Conservation (phyloP, 305 asterid genomes). For the Rubia occidens region DNA sequence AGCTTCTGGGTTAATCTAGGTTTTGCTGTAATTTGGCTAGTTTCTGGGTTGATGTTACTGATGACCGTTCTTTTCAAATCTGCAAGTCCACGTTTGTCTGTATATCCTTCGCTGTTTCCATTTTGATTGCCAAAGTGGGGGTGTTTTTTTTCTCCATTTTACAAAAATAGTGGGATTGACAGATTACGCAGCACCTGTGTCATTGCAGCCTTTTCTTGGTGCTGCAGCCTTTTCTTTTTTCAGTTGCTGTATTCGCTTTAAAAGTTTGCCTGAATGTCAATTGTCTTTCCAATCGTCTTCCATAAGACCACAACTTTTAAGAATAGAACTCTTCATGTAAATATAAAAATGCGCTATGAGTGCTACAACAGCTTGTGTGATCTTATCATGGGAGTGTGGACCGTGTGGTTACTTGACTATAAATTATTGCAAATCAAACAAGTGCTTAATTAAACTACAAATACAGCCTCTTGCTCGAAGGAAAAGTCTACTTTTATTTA, state of each 20-base stretch:
- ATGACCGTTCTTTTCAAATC: neutral
- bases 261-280: too few relatives aligned
- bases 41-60: neutral
- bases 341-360: too few relatives aligned
- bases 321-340: too few relatives aligned
- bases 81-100: neutral
- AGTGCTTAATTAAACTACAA: too few relatives aligned
- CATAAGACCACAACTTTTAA: too few relatives aligned
- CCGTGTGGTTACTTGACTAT: too few relatives aligned
- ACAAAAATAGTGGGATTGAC: neutral
- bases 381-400: too few relatives aligned
- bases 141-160: neutral
- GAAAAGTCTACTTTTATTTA: too few relatives aligned
- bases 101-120: neutral
- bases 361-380: too few relatives aligned
- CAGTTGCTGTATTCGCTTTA: neutral
- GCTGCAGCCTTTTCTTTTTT: neutral
- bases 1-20: neutral
- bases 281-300: too few relatives aligned
- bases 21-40: conserved; percentile 9
- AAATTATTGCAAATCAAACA: too few relatives aligned
- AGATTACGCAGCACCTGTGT: neutral
- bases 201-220: neutral
- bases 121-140: neutral
- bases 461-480: too few relatives aligned